Conservation (phyloP, 805 yeast genomes). For the Teunomyces tritomae region DNA sequence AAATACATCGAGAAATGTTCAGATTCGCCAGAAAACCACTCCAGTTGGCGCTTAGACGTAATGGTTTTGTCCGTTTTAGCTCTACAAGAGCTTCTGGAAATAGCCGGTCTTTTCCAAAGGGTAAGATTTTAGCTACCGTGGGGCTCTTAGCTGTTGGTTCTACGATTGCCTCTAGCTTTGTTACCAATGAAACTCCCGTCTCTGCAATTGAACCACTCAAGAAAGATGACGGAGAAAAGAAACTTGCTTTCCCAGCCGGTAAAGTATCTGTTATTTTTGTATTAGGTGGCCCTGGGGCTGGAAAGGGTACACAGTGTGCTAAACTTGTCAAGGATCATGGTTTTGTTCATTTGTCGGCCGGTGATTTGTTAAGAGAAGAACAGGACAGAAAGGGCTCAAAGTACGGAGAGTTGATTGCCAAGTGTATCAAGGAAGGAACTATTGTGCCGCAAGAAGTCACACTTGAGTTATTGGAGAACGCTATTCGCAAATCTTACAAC, state of each 20-base stretch:
- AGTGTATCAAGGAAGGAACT: conserved; percentile 79
- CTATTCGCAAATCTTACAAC: conserved; percentile 55
- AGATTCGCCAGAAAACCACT: neutral
- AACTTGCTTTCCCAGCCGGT: conserved; percentile 52
- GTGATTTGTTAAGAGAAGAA: conserved; percentile 91
- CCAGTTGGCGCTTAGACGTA: neutral
- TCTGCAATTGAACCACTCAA: conserved; percentile 42
- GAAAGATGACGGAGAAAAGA: conserved; percentile 18
- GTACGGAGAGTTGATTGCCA: conserved; percentile 81
- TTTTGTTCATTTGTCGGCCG: conserved; percentile 92
- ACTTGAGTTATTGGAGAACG: conserved; percentile 74
- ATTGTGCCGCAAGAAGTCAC: conserved; percentile 96
- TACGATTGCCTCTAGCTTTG: conserved; percentile 40
- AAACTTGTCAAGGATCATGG: conserved; percentile 76
- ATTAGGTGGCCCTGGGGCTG: conserved; percentile 97
- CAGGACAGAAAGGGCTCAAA: conserved; percentile 79
- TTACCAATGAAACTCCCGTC: conserved; percentile 43
- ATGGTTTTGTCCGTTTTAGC: conserved; percentile 9
- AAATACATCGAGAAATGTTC: neutral
- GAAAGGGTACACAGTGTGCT: conserved; percentile 95
- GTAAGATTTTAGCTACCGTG: conserved; percentile 27
- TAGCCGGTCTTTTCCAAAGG: conserved; percentile 11
- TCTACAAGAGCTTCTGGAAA: conserved; percentile 8
- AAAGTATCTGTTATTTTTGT: conserved; percentile 83
- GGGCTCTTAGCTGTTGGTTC: conserved; percentile 52